A percentile compares a stretch with the other conserved stretches of the same genome.
These are phyloP conservation scores for Westerdykella sp. DNA, from an alignment of 2,329 filamentous ascomycete genomes.

Conservation along the genomic window DNA sequence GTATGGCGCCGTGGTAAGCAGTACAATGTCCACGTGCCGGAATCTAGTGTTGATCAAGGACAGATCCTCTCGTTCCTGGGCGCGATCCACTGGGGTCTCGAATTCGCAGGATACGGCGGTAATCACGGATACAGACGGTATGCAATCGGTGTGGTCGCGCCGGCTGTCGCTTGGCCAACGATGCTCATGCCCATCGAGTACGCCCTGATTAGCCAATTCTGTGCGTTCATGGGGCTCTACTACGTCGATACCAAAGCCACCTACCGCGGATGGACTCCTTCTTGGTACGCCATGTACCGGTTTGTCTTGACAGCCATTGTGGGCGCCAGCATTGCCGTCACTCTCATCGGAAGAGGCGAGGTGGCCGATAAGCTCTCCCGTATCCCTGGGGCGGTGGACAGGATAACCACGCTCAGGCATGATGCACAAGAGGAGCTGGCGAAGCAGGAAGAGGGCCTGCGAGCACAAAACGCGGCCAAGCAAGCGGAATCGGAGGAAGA, in stretches of 20 bases:
- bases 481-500: constrained; percentile 13
- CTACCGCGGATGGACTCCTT: constrained; percentile 68
- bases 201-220: constrained; percentile 78
- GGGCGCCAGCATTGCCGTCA: constrained; percentile 72
- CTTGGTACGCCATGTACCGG: constrained; percentile 84
- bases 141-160: constrained; percentile 71
- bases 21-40: background rate
- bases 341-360: constrained; percentile 74
- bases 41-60: constrained; percentile 2
- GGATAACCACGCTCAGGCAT: constrained; percentile 45
- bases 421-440: constrained; percentile 23
- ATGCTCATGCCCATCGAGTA: constrained; percentile 77
- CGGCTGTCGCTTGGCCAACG: constrained; percentile 83
- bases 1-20: constrained; percentile 73
- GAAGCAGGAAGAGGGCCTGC: constrained; percentile 26
- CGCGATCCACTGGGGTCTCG: constrained; percentile 88
- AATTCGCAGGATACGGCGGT: constrained; percentile 66
- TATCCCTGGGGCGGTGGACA: constrained; percentile 40
- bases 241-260: constrained; percentile 73
- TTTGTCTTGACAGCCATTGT: constrained; percentile 90
- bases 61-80: constrained; percentile 90
- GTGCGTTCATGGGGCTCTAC: constrained; percentile 78
- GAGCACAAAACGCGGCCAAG: constrained; percentile 20
- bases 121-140: constrained; percentile 72
- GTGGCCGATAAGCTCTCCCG: constrained; percentile 52